Base-by-base conservation (phyloP, 2,329 filamentous ascomycete species). In the Ilyonectria robusta region DNA sequence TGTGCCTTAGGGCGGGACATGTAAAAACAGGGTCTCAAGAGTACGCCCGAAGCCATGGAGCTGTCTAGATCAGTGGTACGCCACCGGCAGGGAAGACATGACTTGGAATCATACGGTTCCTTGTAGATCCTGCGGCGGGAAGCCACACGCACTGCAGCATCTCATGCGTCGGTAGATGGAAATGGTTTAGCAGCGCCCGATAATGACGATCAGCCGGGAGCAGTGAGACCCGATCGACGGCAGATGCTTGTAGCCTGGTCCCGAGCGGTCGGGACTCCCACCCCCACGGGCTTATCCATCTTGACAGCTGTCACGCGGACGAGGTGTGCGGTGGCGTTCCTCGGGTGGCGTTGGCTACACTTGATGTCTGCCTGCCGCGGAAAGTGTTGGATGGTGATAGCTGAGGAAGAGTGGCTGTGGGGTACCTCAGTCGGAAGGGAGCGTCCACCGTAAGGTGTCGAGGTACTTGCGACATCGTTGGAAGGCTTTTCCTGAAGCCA, bases 231-330 rank as follows among this genome's bases (percentile, higher is more conserved):
- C 60, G 51, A 54, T 60, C 44, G 63, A 46, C 54, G 47, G 42
- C 26, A 53, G 9, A 35, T 53, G 50, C 50, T 42, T 42, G 40
- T n/a, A 66, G 44, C 26, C 51, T 60, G 35, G 63, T 61, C 47
- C 63, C 63, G 53, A 53, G 37, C 37, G 31, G 37, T 51, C 58
- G 63, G 63, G 58, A 66, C 62, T 58, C 7, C n/a, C 21, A 48
- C 42, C 51, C 33, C 29, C 40, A 31, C 33, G 44, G 46, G 23
- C 62, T 48, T 47, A 46, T n/a, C 44, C 44, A 31, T 46, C 17
- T 33, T 33, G 51, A 60, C 53, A 29, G 26, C 53, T 59, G 48
- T 48, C 55, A 55, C 23, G 42, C 48, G 40, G 31, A 51, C 31
- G 2, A 10, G 4, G 29, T 9, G n/a, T 9, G n/a, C 10, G 11